Evolutionary conservation across 805 yeast species (phyloP).

Genomic region (Saccharomycopsis babjevae): DNA sequence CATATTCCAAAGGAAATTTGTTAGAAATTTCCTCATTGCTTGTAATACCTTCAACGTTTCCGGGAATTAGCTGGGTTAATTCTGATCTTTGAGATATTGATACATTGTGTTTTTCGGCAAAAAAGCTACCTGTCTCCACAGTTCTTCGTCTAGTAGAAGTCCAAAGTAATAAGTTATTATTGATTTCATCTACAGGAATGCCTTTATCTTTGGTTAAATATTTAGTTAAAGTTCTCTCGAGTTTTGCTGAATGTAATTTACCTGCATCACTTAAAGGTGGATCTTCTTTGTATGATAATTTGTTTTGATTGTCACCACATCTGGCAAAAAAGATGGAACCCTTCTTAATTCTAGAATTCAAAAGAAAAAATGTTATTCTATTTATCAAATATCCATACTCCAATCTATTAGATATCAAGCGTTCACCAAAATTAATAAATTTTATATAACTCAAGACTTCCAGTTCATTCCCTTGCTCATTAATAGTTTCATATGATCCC

Average conservation of each 20-base stretch:
- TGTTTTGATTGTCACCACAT: conserved; percentile 48
- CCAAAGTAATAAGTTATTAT: conserved; percentile 62
- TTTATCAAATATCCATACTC: conserved; percentile 83
- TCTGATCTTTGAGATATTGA: conserved; percentile 69
- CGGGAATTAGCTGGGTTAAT: conserved; percentile 82
- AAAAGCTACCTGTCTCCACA: conserved; percentile 63
- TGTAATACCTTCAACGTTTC: conserved; percentile 64
- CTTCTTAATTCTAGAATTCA: conserved; percentile 78
- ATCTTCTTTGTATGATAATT: conserved; percentile 59
- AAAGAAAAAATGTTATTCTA: conserved; percentile 82
- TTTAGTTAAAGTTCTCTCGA: conserved; percentile 46
- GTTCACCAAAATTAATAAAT: conserved; percentile 83
- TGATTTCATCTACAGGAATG: conserved; percentile 26
- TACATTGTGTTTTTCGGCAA: conserved; percentile 47
- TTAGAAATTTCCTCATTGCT: conserved; percentile 45
- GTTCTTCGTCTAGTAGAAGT: conserved; percentile 86
- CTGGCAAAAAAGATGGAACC: conserved; percentile 93
- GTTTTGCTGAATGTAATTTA: conserved; percentile 47
- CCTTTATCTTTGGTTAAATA: conserved; percentile 21
- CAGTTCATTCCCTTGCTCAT: conserved; percentile 23
- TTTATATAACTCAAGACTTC: conserved; percentile 67
- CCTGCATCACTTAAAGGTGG: conserved; percentile 78
- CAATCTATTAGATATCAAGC: conserved; percentile 67
- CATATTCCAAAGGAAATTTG: conserved; percentile 60
- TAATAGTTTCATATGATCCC: conserved; percentile 65